These are phyloP conservation scores for Cytidiella melzeri DNA, from an alignment of 768 basidiomycete species.

Conservation along the genomic window DNA sequence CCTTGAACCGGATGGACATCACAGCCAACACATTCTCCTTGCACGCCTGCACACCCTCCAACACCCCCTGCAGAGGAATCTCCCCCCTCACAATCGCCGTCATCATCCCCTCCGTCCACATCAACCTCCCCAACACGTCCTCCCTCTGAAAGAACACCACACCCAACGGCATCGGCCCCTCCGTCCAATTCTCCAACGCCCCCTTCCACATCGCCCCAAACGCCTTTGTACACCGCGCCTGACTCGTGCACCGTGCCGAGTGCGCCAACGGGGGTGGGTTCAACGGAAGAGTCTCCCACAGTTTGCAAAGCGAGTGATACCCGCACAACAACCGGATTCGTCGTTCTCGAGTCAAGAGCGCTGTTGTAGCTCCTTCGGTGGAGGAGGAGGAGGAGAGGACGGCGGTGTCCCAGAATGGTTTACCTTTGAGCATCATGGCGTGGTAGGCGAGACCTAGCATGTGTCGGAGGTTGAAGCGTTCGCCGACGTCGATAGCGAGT, in stretches of 20 bases:
- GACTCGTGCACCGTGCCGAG: conserved; percentile 33
- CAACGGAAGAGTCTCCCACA: conserved; percentile 38
- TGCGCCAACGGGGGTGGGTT: conserved; percentile 40
- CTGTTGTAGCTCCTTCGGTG: background rate
- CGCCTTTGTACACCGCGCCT: conserved; percentile 37
- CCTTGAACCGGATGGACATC: conserved; percentile 38
- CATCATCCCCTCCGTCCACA: conserved; percentile 42
- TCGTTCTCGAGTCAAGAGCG: conserved; percentile 40
- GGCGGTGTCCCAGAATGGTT: conserved; percentile 43
- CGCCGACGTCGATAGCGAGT: conserved; percentile 40
- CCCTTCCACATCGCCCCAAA: conserved; percentile 41
- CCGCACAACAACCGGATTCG: conserved; percentile 48
- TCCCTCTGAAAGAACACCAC: conserved; percentile 37
- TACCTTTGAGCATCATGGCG: conserved; percentile 45
- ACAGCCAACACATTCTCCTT: conserved; percentile 37
- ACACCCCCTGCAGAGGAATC: conserved; percentile 33
- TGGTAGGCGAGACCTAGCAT: conserved; percentile 47
- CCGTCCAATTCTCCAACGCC: conserved; percentile 32
- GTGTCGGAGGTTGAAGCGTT: conserved; percentile 39
- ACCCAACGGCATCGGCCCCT: conserved; percentile 30
- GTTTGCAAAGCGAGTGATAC: conserved; percentile 40
- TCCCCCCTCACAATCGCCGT: conserved; percentile 40
- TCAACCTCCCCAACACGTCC: conserved; percentile 40
- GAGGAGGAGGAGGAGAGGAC: too few species aligned
- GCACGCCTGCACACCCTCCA: conserved; percentile 41